Evolutionary conservation across 2,329 filamentous ascomycete species (phyloP), one percentile per base, ranked within the genome.

Genomic region (Sclerotinia spermophila): DNA sequence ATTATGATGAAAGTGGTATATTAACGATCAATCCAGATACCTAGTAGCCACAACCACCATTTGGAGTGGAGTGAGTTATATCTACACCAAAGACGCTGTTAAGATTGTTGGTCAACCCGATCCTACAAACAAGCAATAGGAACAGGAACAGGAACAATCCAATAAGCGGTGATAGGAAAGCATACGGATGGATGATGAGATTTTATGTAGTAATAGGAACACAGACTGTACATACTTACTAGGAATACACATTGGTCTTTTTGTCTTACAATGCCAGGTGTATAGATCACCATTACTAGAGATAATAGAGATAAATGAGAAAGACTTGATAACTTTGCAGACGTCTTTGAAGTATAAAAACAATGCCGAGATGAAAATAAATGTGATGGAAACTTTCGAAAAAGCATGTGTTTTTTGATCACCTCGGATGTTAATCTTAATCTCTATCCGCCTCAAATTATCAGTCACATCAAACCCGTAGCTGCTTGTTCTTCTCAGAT

Each of bases 21-120:
- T 19, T 65, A 30, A 65, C 35, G 53, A 30, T 75, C 74, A 79
- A 75, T 77, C 21, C 79, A 95, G 76, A 78, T 95, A 92, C 76
- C 81, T 96, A 21, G 95, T 99, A 3, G 94, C 94, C 0, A 87
- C 86, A 0, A 99, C 96, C 5, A 99, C 96, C 0, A 82, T 97
- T 8, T 98, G 94, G 92, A 97, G 94, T 73, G 96, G 96, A 11
- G 85, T 94, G 21, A 97, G 94, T 80, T 99, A 99, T 79, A 85
- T 97, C 10, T 96, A 91, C 79, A 92, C 89, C 75, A 97, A 96
- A 80, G 91, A 97, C 76, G 95, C 94, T 0, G 94, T 98, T 44
- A 96, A 91, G 80, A 97, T 98, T 70, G 80, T 98, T 56, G 82
- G 80, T 21, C 81, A 83, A 69, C 71, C 74, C 10, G 68, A 69